Conservation (phyloP, 2,329 filamentous ascomycete species). For the Diaporthe humulicola region DNA sequence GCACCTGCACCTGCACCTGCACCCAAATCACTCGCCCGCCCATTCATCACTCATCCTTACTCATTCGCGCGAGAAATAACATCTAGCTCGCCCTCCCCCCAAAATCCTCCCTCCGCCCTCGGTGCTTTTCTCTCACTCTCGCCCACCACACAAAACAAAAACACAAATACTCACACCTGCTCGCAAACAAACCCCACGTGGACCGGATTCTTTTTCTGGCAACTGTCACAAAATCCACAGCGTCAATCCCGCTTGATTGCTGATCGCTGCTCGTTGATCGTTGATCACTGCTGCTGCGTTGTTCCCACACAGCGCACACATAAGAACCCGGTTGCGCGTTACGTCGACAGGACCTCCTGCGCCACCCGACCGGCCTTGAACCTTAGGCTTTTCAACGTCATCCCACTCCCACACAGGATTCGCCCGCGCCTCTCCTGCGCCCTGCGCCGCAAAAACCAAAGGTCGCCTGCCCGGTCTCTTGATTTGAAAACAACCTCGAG, state of each 20-base stretch:
- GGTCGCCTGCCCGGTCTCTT: constrained; percentile 34
- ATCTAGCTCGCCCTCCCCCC: constrained; percentile 12
- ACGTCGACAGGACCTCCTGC: constrained; percentile 18
- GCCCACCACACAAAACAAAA: background rate
- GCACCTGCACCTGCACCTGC: background rate
- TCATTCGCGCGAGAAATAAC: constrained; percentile 18
- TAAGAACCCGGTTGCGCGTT: constrained; percentile 18
- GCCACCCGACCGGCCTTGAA: constrained; percentile 16
- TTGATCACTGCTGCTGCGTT: background rate
- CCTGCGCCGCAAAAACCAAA: constrained; percentile 30
- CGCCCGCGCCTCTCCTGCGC: constrained; percentile 19
- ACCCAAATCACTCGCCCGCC: constrained; percentile 2
- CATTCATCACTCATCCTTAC: constrained; percentile 3
- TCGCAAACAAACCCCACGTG: background rate
- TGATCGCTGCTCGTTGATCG: constrained; percentile 7
- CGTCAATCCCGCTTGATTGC: background rate
- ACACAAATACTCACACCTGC: background rate
- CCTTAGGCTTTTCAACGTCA: constrained; percentile 33
- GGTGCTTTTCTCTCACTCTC: constrained; percentile 1
- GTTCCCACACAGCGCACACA: background rate
- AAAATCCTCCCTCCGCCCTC: constrained; percentile 8
- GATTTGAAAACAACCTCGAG: constrained; percentile 34
- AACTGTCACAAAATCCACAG: constrained; percentile 9
- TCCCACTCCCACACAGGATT: constrained; percentile 31
- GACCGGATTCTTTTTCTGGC: background rate